Conservation (phyloP, 2,329 filamentous ascomycete genomes). For the Ascocoryne sarcoides region DNA sequence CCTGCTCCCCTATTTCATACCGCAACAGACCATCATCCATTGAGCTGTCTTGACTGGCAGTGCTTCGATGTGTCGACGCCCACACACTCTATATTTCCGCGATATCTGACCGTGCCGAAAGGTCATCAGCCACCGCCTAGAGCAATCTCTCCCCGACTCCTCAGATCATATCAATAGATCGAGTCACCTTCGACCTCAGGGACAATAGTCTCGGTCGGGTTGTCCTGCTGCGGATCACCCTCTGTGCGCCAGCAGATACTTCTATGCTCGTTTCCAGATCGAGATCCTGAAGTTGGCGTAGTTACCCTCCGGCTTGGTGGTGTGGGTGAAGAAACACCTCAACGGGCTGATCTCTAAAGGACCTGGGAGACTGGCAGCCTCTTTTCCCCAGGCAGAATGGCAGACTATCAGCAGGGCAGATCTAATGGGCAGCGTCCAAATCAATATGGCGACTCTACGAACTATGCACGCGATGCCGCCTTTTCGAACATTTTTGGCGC, state of each 20-base stretch:
- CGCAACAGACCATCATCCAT: constrained; percentile 10
- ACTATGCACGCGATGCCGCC: constrained; percentile 79
- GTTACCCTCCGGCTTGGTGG: not conserved
- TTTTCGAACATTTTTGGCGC: constrained; percentile 94
- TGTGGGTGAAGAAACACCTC: not conserved
- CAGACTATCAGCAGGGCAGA: constrained; percentile 54
- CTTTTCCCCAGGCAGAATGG: constrained; percentile 31
- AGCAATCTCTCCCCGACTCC: no score
- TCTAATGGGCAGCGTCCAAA: constrained; percentile 40
- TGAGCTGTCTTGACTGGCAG: constrained; percentile 6
- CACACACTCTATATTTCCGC: constrained; percentile 8
- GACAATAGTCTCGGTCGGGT: no score
- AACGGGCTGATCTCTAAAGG: not conserved
- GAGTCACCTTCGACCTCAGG: no score
- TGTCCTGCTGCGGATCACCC: no score
- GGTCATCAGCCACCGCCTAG: no score
- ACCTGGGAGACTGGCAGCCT: not conserved
- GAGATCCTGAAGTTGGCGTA: not conserved
- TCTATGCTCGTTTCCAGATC: not conserved
- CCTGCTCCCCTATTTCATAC: not conserved
- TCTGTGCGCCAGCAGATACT: no score
- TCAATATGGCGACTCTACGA: constrained; percentile 34
- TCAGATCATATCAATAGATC: not conserved
- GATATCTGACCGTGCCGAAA: constrained; percentile 16
- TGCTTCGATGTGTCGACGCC: constrained; percentile 17